Evolutionary conservation across 768 basidiomycete genomes (phyloP).

Genomic region (Lactarius akahatsu): DNA sequence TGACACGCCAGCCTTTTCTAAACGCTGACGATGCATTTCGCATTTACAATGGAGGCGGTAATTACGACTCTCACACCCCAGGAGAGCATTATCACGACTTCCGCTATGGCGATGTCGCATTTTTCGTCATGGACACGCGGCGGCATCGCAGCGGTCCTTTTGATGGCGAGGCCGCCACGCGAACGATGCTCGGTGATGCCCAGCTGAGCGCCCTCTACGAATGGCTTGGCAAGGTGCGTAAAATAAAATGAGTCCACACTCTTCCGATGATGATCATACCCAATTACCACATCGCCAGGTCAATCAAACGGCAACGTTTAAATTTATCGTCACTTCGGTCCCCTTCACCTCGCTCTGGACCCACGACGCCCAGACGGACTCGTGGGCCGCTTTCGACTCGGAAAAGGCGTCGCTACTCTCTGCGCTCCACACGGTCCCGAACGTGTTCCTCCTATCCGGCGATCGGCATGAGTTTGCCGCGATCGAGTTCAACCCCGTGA

Average conservation of each 20-base stretch:
- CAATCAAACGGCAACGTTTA: constrained; percentile 70
- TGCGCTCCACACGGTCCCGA: constrained; percentile 63
- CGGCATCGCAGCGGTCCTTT: constrained; percentile 50
- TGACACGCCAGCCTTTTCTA: constrained; percentile 53
- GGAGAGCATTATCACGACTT: constrained; percentile 59
- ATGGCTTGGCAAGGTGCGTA: constrained; percentile 57
- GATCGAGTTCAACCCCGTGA: constrained; percentile 53
- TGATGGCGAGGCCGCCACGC: constrained; percentile 40
- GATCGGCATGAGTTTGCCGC: constrained; percentile 81
- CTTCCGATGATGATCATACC: neutral
- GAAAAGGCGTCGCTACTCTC: constrained; percentile 61
- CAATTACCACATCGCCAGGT: constrained; percentile 40
- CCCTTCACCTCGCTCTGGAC: constrained; percentile 76
- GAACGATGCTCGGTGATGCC: constrained; percentile 66
- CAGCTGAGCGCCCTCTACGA: constrained; percentile 60
- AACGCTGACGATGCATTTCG: constrained; percentile 60
- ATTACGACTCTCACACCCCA: constrained; percentile 51
- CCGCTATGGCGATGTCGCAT: constrained; percentile 64
- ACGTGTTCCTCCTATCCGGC: constrained; percentile 67
- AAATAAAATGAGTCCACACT: neutral
- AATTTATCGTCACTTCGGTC: constrained; percentile 72
- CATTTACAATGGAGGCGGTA: constrained; percentile 61
- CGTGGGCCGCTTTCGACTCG: constrained; percentile 63
- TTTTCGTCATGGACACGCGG: constrained; percentile 78
- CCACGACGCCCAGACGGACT: constrained; percentile 58